phyloP scores from a whole-genome alignment of 2,329 filamentous ascomycete species.

The Coleophoma crateriformis region DNA sequence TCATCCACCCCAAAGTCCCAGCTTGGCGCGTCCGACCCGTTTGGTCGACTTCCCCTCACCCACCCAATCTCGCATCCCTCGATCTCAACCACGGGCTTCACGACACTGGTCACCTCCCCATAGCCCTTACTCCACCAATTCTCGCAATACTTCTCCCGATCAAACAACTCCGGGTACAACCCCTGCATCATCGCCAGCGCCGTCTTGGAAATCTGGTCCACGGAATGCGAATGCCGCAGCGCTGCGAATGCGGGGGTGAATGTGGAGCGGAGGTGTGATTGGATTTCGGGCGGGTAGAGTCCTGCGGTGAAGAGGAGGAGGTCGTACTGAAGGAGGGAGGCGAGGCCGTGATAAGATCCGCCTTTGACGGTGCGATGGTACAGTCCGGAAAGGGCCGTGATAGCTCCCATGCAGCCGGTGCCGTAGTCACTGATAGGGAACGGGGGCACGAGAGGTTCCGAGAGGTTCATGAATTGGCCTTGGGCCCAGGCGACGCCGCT shows the following conservation, averaged over 20 bases:
- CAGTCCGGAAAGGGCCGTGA: conserved; percentile 59
- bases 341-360: conserved; percentile 61
- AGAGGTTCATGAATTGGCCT: conserved; percentile 53
- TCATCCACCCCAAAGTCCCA: conserved; percentile 33
- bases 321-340: conserved; percentile 63
- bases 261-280: conserved; percentile 28
- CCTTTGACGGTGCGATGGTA: conserved; percentile 56
- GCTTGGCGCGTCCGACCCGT: conserved; percentile 41
- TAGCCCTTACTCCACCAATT: conserved; percentile 20
- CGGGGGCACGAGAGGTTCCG: conserved; percentile 61
- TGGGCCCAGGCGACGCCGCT: conserved; percentile 58
- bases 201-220: conserved; percentile 23
- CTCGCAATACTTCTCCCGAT: conserved; percentile 25
- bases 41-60: conserved; percentile 33
- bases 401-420: conserved; percentile 66
- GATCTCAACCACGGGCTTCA: conserved; percentile 21
- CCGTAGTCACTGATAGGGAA: conserved; percentile 63
- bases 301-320: conserved; percentile 58
- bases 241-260: conserved; percentile 19
- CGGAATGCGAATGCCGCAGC: conserved; percentile 23
- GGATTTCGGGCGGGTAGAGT: conserved; percentile 46
- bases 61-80: conserved; percentile 23
- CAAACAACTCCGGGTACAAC: conserved; percentile 22
- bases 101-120: conserved; percentile 17
- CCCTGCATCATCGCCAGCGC: conserved; percentile 22